Conservation (phyloP, 345 rosid species). For the Camelina neglecta region DNA sequence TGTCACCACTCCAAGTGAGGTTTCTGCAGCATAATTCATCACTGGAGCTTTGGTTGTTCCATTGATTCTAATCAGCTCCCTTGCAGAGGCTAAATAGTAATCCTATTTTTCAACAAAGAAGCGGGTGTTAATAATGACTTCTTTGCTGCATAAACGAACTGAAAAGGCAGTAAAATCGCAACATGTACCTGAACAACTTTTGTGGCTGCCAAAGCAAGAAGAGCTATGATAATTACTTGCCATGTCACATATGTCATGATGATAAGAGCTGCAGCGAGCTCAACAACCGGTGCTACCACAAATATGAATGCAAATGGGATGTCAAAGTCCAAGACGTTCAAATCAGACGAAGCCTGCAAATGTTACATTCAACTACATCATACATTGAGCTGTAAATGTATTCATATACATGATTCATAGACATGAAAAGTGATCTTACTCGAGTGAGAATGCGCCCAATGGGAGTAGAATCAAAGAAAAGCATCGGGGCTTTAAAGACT, state of each 20-base stretch:
- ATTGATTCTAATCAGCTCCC: constrained; percentile 80
- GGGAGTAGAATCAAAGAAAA: constrained; percentile 82
- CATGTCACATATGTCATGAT: constrained; percentile 78
- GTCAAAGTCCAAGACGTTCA: constrained; percentile 66
- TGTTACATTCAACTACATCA: constrained; percentile 17
- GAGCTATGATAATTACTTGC: constrained; percentile 74
- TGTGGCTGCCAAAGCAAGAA: constrained; percentile 56
- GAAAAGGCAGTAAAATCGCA: constrained; percentile 8
- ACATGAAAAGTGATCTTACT: constrained; percentile 48
- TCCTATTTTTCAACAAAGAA: constrained; percentile 47
- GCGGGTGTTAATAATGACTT: not conserved
- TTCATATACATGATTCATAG: constrained; percentile 11
- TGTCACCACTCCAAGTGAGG: constrained; percentile 80
- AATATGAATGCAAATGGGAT: constrained; percentile 58
- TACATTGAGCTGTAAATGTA: not conserved
- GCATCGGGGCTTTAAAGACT: constrained; percentile 74
- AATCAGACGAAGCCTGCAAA: constrained; percentile 77
- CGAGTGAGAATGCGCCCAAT: constrained; percentile 76
- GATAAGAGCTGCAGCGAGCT: constrained; percentile 50
- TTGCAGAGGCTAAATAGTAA: constrained; percentile 78
- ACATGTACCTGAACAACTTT: constrained; percentile 63
- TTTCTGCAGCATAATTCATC: constrained; percentile 87
- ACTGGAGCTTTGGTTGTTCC: constrained; percentile 97
- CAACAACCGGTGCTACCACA: constrained; percentile 48
- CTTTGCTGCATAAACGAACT: constrained; percentile 9